Percentiles rank a stretch among this genome's conserved stretches.
These are phyloP conservation scores for Bauhinia variegata DNA, from an alignment of 306 rosid species.

Conservation along the genomic window DNA sequence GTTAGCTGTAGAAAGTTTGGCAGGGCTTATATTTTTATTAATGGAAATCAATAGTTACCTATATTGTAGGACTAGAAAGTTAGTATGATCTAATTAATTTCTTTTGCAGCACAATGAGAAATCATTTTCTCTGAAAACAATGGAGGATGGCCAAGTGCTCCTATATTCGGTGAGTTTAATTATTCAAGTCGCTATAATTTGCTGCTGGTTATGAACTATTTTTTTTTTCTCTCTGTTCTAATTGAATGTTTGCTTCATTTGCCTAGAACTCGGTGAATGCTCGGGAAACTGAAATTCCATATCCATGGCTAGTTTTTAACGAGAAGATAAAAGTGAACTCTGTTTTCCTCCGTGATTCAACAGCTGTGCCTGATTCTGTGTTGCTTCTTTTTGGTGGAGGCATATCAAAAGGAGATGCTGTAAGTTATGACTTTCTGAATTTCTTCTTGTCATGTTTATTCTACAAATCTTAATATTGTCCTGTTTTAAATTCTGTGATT, in stretches of 20 bases:
- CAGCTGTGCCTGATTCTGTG: conserved; percentile 85
- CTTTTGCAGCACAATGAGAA: conserved; percentile 84
- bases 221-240: too few species aligned
- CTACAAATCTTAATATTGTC: conserved; percentile 2
- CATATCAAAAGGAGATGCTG: conserved; percentile 68
- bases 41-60: conserved; percentile 17
- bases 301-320: conserved; percentile 95
- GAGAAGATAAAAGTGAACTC: conserved; percentile 98
- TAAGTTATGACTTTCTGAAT: conserved; percentile 41
- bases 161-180: conserved; percentile 68
- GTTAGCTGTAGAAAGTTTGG: conserved; percentile 17
- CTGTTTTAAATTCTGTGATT: conserved; percentile 15
- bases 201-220: conserved; percentile 27
- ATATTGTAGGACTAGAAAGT: conserved; percentile 25
- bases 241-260: conserved; percentile 37
- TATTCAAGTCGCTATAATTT: conserved; percentile 26
- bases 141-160: conserved; percentile 99
- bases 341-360: conserved; percentile 92
- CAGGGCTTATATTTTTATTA: conserved; percentile 4
- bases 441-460: conserved; percentile 5
- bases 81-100: conserved; percentile 26
- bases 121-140: conserved; percentile 83
- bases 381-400: conserved; percentile 92
- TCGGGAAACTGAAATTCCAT: conserved; percentile 84
- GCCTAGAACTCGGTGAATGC: conserved; percentile 90